Percentiles rank a stretch among this genome's conserved stretches.
Evolutionary conservation across 139 green algal genomes (phyloP).

Genomic region (Chlamydomonas asymmetrica): DNA sequence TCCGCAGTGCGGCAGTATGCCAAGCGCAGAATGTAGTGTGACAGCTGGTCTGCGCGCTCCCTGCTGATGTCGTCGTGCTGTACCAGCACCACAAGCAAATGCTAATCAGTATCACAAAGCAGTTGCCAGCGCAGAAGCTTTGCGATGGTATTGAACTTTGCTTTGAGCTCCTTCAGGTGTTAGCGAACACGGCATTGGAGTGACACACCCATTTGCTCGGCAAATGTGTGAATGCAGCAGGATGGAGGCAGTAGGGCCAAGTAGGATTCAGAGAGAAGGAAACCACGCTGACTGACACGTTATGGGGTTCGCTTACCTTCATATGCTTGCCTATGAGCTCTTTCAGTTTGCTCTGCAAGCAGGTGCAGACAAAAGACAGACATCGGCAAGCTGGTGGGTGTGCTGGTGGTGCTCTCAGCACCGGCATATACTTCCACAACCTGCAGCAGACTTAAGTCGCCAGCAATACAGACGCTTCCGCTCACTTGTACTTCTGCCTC

Average conservation of each 20-base stretch:
- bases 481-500: constrained; percentile 48
- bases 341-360: constrained; percentile 44
- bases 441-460: neutral
- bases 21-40: constrained; percentile 92
- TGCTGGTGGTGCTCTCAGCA: too few species aligned
- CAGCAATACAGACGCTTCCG: neutral
- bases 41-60: constrained; percentile 74
- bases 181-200: too few species aligned
- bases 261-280: too few species aligned
- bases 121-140: neutral
- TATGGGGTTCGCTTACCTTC: constrained; percentile 30
- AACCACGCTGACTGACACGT: too few species aligned
- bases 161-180: too few species aligned
- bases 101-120: neutral
- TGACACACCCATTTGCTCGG: too few species aligned
- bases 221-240: too few species aligned
- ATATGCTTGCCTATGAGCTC: constrained; percentile 56
- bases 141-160: too few species aligned
- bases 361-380: too few species aligned
- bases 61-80: constrained; percentile 26
- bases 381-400: too few species aligned
- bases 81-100: neutral
- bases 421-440: too few species aligned
- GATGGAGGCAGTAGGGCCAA: too few species aligned
- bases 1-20: constrained; percentile 92